Evolutionary conservation across 768 basidiomycete species (phyloP).

Genomic region (Tubosaeta sp.): DNA sequence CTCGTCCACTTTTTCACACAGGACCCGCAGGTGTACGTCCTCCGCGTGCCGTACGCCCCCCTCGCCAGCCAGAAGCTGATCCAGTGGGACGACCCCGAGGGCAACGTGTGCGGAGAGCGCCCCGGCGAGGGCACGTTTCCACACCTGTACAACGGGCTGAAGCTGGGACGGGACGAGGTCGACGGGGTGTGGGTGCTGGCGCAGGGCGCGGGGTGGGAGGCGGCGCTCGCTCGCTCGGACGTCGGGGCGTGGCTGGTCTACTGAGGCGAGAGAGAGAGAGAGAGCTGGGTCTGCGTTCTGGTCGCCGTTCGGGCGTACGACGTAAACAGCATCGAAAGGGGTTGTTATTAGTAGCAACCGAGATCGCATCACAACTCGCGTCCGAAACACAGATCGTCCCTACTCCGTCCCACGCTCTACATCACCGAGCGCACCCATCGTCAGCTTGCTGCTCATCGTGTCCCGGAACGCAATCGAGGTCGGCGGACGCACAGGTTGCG

Average conservation of each 20-base stretch:
- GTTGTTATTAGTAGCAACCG: too few relatives aligned
- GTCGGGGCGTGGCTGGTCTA: conserved; percentile 34
- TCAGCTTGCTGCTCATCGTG: not conserved
- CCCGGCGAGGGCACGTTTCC: conserved; percentile 48
- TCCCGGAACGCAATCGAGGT: conserved; percentile 8
- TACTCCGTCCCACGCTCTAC: not conserved
- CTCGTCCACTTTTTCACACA: conserved; percentile 43
- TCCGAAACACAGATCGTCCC: too few relatives aligned
- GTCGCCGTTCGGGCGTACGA: too few relatives aligned
- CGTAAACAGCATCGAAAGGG: too few relatives aligned
- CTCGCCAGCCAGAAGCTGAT: conserved; percentile 32
- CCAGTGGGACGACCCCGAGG: conserved; percentile 48
- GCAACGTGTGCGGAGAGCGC: conserved; percentile 36
- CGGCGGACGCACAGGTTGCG: not conserved
- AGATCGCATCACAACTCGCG: too few relatives aligned
- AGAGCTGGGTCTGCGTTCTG: too few relatives aligned
- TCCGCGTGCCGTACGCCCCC: conserved; percentile 39
- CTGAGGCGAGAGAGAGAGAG: too few relatives aligned
- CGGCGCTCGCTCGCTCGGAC: conserved; percentile 16
- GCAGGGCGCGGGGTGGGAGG: conserved; percentile 31
- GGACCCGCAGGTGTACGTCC: conserved; percentile 37
- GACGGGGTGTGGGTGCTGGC: conserved; percentile 35
- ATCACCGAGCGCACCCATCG: not conserved
- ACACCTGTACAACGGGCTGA: conserved; percentile 47
- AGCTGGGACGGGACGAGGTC: conserved; percentile 42